Evolutionary conservation across 2,329 filamentous ascomycete genomes (phyloP).

Genomic region (Arthroderma sp.): DNA sequence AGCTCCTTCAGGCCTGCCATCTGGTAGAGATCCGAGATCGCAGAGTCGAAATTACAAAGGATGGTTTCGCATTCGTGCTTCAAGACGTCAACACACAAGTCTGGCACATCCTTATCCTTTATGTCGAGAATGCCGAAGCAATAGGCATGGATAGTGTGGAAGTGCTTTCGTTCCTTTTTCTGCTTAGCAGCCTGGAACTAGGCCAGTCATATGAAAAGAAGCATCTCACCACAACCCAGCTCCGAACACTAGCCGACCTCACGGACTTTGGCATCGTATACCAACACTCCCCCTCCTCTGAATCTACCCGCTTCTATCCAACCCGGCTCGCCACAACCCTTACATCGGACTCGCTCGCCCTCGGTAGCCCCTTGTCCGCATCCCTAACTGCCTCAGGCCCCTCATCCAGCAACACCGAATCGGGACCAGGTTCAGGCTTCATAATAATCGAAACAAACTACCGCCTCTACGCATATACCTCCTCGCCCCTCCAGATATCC

Average conservation of each 20-base stretch:
- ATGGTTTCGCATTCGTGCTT: constrained; percentile 85
- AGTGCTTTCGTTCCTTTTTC: constrained; percentile 90
- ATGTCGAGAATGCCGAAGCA: constrained; percentile 69
- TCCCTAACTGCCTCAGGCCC: constrained; percentile 34
- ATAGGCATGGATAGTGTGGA: constrained; percentile 78
- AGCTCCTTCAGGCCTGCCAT: constrained; percentile 65
- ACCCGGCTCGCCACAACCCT: constrained; percentile 89
- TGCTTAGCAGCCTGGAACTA: constrained; percentile 83
- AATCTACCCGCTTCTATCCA: constrained; percentile 57
- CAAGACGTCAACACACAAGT: constrained; percentile 95
- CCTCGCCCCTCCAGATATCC: constrained; percentile 84
- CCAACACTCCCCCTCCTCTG: constrained; percentile 29
- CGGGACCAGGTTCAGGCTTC: constrained; percentile 45
- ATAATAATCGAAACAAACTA: constrained; percentile 98
- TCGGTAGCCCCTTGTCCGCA: constrained; percentile 59
- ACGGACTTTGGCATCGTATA: constrained; percentile 90
- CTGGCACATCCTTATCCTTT: constrained; percentile 87
- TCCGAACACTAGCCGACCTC: constrained; percentile 79
- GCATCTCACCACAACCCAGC: constrained; percentile 67
- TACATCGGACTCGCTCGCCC: constrained; percentile 59
- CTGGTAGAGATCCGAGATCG: constrained; percentile 54
- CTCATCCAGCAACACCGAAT: constrained; percentile 22
- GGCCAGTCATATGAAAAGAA: constrained; percentile 82
- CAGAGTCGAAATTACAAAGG: constrained; percentile 67
- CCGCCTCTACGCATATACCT: constrained; percentile 91